phyloP scores from a whole-genome alignment of 2,329 filamentous ascomycete genomes.

The Aspergillus alliaceus region DNA sequence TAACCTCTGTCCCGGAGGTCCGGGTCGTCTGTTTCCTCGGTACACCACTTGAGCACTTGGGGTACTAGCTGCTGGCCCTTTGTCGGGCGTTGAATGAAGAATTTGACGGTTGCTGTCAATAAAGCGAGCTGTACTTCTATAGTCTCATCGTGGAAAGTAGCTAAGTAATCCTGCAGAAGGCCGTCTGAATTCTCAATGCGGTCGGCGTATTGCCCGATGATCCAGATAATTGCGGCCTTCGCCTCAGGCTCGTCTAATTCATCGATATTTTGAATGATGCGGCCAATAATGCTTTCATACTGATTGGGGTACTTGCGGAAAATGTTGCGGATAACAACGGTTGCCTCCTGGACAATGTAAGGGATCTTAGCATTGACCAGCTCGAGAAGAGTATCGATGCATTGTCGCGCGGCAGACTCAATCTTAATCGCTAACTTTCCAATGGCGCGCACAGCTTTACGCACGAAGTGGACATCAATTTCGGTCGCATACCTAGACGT shows the following conservation, averaged over 20 bases:
- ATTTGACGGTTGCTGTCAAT: constrained; percentile 92
- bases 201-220: constrained; percentile 96
- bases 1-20: constrained; percentile 94
- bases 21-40: constrained; percentile 98
- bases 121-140: constrained; percentile 94
- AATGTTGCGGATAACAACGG: constrained; percentile 97
- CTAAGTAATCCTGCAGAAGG: constrained; percentile 90
- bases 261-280: constrained; percentile 92
- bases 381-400: constrained; percentile 89
- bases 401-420: constrained; percentile 83
- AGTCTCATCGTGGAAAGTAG: constrained; percentile 89
- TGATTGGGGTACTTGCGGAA: constrained; percentile 99
- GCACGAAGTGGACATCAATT: constrained; percentile 97
- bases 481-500: constrained; percentile 75
- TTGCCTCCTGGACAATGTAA: constrained; percentile 98
- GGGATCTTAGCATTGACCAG: constrained; percentile 97
- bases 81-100: constrained; percentile 95
- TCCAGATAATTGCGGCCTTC: constrained; percentile 98
- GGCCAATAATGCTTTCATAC: constrained; percentile 96
- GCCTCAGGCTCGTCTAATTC: constrained; percentile 96
- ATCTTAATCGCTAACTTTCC: constrained; percentile 99
- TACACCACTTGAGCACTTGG: constrained; percentile 96
- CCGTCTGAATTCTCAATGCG: constrained; percentile 96
- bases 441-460: constrained; percentile 95
- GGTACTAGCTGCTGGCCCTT: constrained; percentile 92